Conservation (phyloP, 169 alveolate genomes). For the Eimeria falciformis region DNA sequence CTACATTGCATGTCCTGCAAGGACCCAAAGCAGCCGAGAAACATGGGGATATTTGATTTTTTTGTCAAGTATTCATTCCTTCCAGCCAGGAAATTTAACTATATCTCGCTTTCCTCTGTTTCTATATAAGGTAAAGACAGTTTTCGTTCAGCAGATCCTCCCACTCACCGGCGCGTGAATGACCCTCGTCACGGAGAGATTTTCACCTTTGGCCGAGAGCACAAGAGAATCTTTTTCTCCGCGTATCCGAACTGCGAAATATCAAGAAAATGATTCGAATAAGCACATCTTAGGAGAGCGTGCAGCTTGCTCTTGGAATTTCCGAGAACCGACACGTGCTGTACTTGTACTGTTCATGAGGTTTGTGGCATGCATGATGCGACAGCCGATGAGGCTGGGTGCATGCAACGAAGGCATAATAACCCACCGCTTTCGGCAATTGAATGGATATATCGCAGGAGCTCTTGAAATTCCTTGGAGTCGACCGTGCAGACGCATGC, state of each 20-base stretch:
- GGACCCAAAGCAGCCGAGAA: not conserved
- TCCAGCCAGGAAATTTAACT: too few species aligned
- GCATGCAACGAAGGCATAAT: too few species aligned
- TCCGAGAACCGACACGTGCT: too few species aligned
- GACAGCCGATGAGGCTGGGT: too few species aligned
- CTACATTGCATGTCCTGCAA: constrained; percentile 38
- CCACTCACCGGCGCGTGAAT: constrained; percentile 15
- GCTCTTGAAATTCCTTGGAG: constrained; percentile 68
- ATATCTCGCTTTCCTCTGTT: not conserved
- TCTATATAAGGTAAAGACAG: not conserved
- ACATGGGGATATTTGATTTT: not conserved
- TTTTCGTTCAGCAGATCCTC: not conserved
- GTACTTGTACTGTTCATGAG: too few species aligned
- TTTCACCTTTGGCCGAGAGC: constrained; percentile 15
- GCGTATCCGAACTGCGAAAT: not conserved
- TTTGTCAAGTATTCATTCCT: too few species aligned
- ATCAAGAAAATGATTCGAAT: not conserved
- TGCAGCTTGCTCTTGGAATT: too few species aligned
- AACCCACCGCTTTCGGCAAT: constrained; percentile 33
- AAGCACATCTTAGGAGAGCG: too few species aligned
- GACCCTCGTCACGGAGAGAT: not conserved
- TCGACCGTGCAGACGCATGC: constrained; percentile 27
- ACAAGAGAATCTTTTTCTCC: constrained; percentile 24
- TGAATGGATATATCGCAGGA: constrained; percentile 48
- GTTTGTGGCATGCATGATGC: too few species aligned